Conservation (phyloP, 345 rosid species). For the Streptanthus diversifolius region DNA sequence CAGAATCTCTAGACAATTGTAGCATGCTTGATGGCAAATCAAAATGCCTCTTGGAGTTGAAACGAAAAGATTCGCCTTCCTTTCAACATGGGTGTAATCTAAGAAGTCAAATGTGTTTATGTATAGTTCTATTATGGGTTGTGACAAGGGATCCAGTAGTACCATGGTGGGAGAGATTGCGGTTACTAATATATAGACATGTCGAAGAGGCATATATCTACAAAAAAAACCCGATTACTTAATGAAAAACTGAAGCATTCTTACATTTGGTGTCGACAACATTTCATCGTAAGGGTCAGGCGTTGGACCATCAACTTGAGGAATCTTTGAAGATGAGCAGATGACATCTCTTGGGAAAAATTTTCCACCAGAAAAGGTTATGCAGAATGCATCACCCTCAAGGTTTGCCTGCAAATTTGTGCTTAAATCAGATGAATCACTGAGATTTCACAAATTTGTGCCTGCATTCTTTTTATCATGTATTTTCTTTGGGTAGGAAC, state of each 20-base stretch:
- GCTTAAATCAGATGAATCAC: neutral
- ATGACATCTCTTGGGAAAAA: conserved; percentile 14
- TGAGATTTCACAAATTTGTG: neutral
- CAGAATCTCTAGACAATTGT: neutral
- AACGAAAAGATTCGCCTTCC: neutral
- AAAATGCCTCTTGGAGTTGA: neutral
- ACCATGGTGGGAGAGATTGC: neutral
- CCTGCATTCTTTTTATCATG: neutral
- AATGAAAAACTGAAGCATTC: conserved; percentile 17
- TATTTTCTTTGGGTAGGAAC: neutral
- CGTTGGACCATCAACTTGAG: conserved; percentile 88
- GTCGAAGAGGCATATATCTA: neutral
- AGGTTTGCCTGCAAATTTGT: conserved; percentile 20
- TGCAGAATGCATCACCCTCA: neutral
- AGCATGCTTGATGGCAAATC: neutral
- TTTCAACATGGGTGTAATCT: neutral
- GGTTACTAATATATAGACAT: neutral
- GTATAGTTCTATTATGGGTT: neutral
- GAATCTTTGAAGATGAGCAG: conserved; percentile 46
- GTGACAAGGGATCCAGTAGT: neutral
- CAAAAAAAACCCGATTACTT: neutral
- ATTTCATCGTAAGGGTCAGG: conserved; percentile 91
- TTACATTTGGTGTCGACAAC: conserved; percentile 91
- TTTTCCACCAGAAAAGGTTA: neutral
- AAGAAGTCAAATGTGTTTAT: neutral